phyloP scores from a whole-genome alignment of 371 early-diverging fungal species.

The Rhizopus arrhizus region DNA sequence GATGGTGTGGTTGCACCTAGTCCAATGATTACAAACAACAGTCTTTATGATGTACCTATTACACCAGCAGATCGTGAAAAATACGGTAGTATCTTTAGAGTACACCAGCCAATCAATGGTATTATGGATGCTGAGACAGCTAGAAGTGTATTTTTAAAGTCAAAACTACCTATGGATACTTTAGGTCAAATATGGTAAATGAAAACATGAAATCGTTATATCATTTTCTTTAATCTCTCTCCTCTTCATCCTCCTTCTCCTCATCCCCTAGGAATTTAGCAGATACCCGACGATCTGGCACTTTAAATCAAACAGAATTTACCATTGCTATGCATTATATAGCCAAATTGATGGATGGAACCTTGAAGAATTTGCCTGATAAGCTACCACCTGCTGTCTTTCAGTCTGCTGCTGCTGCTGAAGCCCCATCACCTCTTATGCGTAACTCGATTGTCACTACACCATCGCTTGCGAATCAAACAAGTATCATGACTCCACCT shows the following conservation, averaged over 20 bases:
- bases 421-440: slow-evolving; percentile 19
- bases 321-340: slow-evolving; percentile 84
- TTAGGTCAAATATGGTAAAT: slow-evolving; percentile 54
- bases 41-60: slow-evolving; percentile 16
- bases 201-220: neutral
- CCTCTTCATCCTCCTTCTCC: no score
- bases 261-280: slow-evolving; percentile 58
- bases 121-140: slow-evolving; percentile 43
- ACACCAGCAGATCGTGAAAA: slow-evolving; percentile 47
- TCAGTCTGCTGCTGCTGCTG: slow-evolving; percentile 47
- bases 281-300: slow-evolving; percentile 70
- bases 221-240: no score
- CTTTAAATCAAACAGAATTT: slow-evolving; percentile 72
- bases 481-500: slow-evolving; percentile 39
- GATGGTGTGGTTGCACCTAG: slow-evolving; percentile 45
- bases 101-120: slow-evolving; percentile 46
- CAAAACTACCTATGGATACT: slow-evolving; percentile 45
- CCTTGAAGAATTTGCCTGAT: slow-evolving; percentile 58
- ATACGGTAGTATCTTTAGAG: slow-evolving; percentile 44
- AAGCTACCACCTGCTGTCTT: slow-evolving; percentile 65
- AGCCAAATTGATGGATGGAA: slow-evolving; percentile 73
- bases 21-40: slow-evolving; percentile 23
- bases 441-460: slow-evolving; percentile 19
- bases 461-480: slow-evolving; percentile 22
- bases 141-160: slow-evolving; percentile 46